These are phyloP conservation scores for Nepenthes alata DNA, from an alignment of 179 eudicot genomes.

Conservation along the genomic window DNA sequence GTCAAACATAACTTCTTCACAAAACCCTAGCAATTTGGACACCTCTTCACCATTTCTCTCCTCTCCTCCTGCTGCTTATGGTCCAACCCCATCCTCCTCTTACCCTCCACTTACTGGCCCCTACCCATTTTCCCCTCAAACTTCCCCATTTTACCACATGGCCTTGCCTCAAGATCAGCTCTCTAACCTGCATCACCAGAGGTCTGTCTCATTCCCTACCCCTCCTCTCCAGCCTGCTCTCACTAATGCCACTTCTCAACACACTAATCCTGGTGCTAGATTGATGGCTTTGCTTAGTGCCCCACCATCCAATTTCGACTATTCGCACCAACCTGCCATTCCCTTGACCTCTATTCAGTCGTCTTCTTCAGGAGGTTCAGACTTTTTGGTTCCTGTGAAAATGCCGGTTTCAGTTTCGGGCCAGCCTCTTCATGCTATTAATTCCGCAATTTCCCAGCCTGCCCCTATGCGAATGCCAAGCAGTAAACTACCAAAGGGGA, in stretches of 20 bases:
- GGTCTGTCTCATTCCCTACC: slow-evolving; percentile 57
- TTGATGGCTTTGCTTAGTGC: slow-evolving; percentile 67
- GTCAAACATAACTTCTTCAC: slow-evolving; percentile 17
- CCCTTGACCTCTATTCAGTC: slow-evolving; percentile 32
- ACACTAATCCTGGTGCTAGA: slow-evolving; percentile 52
- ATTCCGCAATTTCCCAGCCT: slow-evolving; percentile 16
- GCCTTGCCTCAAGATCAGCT: slow-evolving; percentile 21
- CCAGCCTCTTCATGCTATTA: slow-evolving; percentile 18
- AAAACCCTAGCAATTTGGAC: slow-evolving; percentile 37
- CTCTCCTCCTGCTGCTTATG: background rate
- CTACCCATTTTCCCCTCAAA: slow-evolving; percentile 38
- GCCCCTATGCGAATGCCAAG: slow-evolving; percentile 57
- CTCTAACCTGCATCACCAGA: slow-evolving; percentile 34
- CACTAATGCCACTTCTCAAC: slow-evolving; percentile 26
- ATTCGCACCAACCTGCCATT: slow-evolving; percentile 25
- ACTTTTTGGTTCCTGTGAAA: slow-evolving; percentile 22
- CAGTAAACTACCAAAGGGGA: slow-evolving; percentile 71
- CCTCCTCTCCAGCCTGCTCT: slow-evolving; percentile 48
- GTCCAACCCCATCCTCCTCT: slow-evolving; percentile 46
- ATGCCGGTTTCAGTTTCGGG: slow-evolving; percentile 10
- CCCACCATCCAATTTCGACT: slow-evolving; percentile 29
- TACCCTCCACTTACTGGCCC: slow-evolving; percentile 65
- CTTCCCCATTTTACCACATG: slow-evolving; percentile 30
- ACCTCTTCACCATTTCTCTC: slow-evolving; percentile 16
- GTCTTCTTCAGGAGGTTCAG: slow-evolving; percentile 28